Percentiles rank a stretch among this genome's conserved stretches.
phyloP scores from a whole-genome alignment of 148 eudicot species.

The Heliamphora exappendiculata region DNA sequence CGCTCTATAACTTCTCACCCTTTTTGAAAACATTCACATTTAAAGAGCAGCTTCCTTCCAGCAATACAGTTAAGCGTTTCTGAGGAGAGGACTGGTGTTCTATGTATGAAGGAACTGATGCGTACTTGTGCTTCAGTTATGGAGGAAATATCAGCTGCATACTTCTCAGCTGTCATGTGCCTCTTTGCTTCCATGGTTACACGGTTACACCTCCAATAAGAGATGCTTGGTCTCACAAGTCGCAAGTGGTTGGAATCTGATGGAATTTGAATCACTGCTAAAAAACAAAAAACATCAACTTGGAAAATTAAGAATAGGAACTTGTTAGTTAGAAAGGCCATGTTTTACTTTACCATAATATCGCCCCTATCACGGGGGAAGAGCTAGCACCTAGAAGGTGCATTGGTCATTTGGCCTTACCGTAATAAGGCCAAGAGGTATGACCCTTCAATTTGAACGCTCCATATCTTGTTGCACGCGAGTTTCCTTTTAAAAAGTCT shows the following conservation, averaged over 20 bases:
- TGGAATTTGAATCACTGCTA: conserved; percentile 1
- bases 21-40: conserved; percentile 97
- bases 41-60: conserved; percentile 71
- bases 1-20: conserved; percentile 46
- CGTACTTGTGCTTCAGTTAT: conserved; percentile 64
- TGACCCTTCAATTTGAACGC: no score
- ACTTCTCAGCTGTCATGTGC: conserved; percentile 24
- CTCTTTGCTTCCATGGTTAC: conserved; percentile 32
- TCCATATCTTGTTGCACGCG: no score
- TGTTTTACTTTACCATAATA: neutral
- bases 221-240: neutral
- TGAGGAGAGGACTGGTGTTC: conserved; percentile 71
- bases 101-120: conserved; percentile 51
- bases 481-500: no score
- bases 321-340: neutral
- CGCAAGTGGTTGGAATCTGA: neutral
- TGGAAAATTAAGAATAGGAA: neutral
- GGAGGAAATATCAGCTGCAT: conserved; percentile 78
- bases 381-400: no score
- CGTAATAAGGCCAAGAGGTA: no score
- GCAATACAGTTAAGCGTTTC: conserved; percentile 61
- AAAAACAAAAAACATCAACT: neutral
- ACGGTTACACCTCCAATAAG: neutral
- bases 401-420: no score
- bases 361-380: no score